Base-by-base conservation (phyloP, 108 stramenopile species). In the Cyclotella sp. region DNA sequence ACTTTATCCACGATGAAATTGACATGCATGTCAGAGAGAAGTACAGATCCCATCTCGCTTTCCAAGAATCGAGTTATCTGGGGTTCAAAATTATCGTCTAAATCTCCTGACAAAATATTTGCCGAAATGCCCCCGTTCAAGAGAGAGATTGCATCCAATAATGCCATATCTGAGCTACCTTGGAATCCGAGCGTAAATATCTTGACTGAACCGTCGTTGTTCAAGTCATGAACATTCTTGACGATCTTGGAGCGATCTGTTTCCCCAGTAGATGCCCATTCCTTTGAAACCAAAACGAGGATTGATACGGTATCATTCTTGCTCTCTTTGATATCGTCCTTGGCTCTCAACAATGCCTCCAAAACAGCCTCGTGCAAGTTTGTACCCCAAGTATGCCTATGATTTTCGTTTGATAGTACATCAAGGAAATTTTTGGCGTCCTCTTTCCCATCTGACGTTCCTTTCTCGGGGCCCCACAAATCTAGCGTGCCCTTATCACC, bases 81-180 rank as follows among this genome's bases (percentile, higher is more conserved):
- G 12, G 49, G 18, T 12, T 21, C 43, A 53, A 53, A 68, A 15
- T 68, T 51, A 11, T 26, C 64, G 11, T 53, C 51, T 30, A 34
- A 34, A 34, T 24, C 55, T 24, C 67, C 67, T 0, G 51, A 22
- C 14, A 28, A 3, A 39, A 68, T 68, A 18, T 30, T 45, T 30
- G 67, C 51, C 0, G 67, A 68, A 53, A 68, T 39, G 21, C 67
- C 67, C 22, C 67, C 67, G 24, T 68, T 68, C 67, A 68, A 52
- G 6, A 68, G 51, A 18, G 67, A 24, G 52, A 68, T 68, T 0
- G 67, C 67, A 68, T 68, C 67, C 51, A 68, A 68, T 51, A 68
- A 30, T n/a, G 49, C 28, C 49, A 68, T 30, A 53, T 68, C 67
- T 28, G 67, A 22, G 29, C 28, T 30, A 5, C 43, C 29, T 45